Base-by-base conservation (phyloP, 73 alveolate genomes). In the Paraurostyla sp. region DNA sequence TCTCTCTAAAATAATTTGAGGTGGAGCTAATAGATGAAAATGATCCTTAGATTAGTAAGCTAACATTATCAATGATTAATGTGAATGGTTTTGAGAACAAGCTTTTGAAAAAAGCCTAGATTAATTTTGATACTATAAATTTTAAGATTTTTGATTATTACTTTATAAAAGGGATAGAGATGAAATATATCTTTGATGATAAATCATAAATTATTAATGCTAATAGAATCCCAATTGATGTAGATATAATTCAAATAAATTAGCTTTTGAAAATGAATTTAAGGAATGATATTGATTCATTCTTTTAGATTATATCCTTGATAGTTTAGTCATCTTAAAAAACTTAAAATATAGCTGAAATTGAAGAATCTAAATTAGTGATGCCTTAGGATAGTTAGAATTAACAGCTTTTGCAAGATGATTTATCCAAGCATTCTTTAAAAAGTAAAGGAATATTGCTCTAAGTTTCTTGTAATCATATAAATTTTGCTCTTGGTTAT, bases 331-430 rank as follows among this genome's bases (percentile, higher is more conserved):
- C 7, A 27, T 22, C 40, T 16, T 65, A 16, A 65, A 13, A 4
- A 65, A 18, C 35, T 7, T 15, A 6, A 40, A 20, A 1, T 13
- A 36, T 6, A 38, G 33, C 4, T 1, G 54, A 62, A 48, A 6
- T 0, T 2, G 49, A 43, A 6, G 22, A 46, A 46, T 46, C 13
- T 15, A 15, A 46, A 46, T 15, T 45, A 6, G 4, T 9, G 6
- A 73, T 73, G 86, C 86, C 86, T 45, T 73, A 73, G 27, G 86
- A 73, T 41, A n/a, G n/a, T n/a, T n/a, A n/a, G n/a, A n/a, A n/a
- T n/a, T n/a, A n/a, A n/a, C n/a, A n/a, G n/a, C n/a, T n/a, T n/a
- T n/a, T n/a, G n/a, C n/a, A n/a, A 62, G 32, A 62, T 33, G 6
- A 46, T 30, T 48, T 45, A 73, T 2, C 9, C 7, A 46, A 38